Evolutionary conservation across 768 basidiomycete species (phyloP).

Genomic region (Lentinula raphanica): DNA sequence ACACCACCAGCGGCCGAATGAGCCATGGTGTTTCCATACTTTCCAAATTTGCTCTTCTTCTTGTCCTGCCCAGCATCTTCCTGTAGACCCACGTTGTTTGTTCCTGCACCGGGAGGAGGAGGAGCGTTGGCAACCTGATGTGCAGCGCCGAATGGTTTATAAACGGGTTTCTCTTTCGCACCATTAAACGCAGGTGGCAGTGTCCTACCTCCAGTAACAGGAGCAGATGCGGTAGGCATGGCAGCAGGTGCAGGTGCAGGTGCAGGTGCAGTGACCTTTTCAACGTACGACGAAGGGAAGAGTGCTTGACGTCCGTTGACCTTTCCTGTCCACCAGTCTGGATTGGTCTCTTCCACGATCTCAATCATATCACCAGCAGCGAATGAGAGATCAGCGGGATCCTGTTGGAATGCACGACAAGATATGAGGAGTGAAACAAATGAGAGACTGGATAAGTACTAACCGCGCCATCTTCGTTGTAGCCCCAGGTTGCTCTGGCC

Average conservation of each 20-base stretch:
- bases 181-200: slow-evolving; percentile 9
- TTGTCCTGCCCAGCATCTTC: slow-evolving; percentile 21
- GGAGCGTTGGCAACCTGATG: slow-evolving; percentile 13
- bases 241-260: slow-evolving; percentile 7
- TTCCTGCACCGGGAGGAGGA: slow-evolving; percentile 11
- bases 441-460: slow-evolving; percentile 2
- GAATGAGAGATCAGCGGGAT: slow-evolving; percentile 72
- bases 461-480: slow-evolving; percentile 57
- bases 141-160: slow-evolving; percentile 15
- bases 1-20: slow-evolving; percentile 41
- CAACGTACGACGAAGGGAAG: slow-evolving; percentile 73
- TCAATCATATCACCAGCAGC: slow-evolving; percentile 68
- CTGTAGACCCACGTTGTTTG: slow-evolving; percentile 18
- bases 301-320: slow-evolving; percentile 57
- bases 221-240: slow-evolving; percentile 22
- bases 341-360: slow-evolving; percentile 65
- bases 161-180: slow-evolving; percentile 6
- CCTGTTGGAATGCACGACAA: slow-evolving; percentile 40
- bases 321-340: slow-evolving; percentile 86
- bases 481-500: slow-evolving; percentile 58
- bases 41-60: slow-evolving; percentile 42
- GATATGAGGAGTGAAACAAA: not conserved
- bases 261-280: slow-evolving; percentile 34
- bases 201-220: slow-evolving; percentile 1
- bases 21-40: slow-evolving; percentile 37